Evolutionary conservation across 2,329 filamentous ascomycete genomes (phyloP).

Genomic region (Rachicladosporium sp.): DNA sequence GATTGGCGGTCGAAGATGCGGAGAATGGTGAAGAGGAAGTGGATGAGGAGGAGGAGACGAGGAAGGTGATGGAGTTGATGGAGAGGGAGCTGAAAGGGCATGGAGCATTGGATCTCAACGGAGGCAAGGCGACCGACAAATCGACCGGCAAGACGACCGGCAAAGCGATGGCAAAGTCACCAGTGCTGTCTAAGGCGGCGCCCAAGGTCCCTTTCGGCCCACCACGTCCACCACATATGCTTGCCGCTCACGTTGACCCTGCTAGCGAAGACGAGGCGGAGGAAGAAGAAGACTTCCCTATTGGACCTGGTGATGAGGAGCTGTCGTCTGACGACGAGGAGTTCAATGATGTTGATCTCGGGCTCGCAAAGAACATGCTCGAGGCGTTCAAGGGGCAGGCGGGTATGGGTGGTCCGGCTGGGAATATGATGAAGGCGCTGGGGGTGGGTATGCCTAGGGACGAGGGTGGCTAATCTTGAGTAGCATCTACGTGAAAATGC

Average conservation of each 20-base stretch:
- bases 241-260: neutral
- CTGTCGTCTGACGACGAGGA: constrained; percentile 32
- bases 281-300: constrained; percentile 26
- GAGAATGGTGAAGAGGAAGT: constrained; percentile 25
- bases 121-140: constrained; percentile 11
- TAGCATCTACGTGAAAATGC: too few relatives aligned
- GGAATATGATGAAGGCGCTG: constrained; percentile 80
- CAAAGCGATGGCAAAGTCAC: constrained; percentile 16
- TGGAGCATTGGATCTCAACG: constrained; percentile 46
- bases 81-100: constrained; percentile 59
- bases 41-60: constrained; percentile 50
- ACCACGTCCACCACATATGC: constrained; percentile 17
- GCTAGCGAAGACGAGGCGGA: constrained; percentile 22
- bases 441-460: constrained; percentile 71
- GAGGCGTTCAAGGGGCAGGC: constrained; percentile 87
- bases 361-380: constrained; percentile 77
- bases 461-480: too few relatives aligned
- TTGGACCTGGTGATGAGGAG: constrained; percentile 22
- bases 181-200: constrained; percentile 1
- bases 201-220: constrained; percentile 17
- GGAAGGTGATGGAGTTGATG: constrained; percentile 54
- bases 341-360: constrained; percentile 68
- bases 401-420: constrained; percentile 71
- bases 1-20: constrained; percentile 27
- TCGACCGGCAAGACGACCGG: constrained; percentile 13